Percentiles rank a stretch among this genome's conserved stretches.
These are phyloP conservation scores for Debaryomyces udenii DNA, from an alignment of 1,139 yeast genomes.

Conservation along the genomic window DNA sequence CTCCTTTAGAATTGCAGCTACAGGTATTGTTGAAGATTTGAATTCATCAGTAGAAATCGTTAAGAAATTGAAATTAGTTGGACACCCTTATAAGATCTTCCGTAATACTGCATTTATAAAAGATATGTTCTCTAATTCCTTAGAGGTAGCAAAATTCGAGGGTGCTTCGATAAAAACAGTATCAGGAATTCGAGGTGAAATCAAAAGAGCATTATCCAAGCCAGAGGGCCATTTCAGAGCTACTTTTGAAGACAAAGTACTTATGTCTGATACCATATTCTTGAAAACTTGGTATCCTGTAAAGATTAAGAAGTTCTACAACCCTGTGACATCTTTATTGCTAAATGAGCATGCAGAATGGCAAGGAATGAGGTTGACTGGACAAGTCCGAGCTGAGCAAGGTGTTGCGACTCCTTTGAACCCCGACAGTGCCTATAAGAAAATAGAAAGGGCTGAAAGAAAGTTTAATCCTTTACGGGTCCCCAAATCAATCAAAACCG, in stretches of 20 bases:
- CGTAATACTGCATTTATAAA: conserved; percentile 95
- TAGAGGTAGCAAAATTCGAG: conserved; percentile 97
- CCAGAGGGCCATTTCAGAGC: conserved; percentile 99
- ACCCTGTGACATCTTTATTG: conserved; percentile 91
- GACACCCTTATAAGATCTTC: conserved; percentile 90
- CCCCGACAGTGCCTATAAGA: conserved; percentile 70
- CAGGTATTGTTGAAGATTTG: conserved; percentile 93
- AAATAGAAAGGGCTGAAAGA: conserved; percentile 85
- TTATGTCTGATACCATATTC: conserved; percentile 86
- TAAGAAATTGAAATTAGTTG: conserved; percentile 92
- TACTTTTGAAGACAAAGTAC: conserved; percentile 94
- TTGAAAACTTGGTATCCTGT: conserved; percentile 98
- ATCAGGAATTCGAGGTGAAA: conserved; percentile 96
- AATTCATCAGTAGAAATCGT: conserved; percentile 91
- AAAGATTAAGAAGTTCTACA: conserved; percentile 84
- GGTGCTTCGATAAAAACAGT: conserved; percentile 97
- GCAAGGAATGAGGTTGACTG: conserved; percentile 96
- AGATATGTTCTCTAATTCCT: conserved; percentile 90
- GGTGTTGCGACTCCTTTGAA: conserved; percentile 67
- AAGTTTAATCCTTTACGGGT: conserved; percentile 85
- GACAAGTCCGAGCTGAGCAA: conserved; percentile 83
- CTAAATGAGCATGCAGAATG: conserved; percentile 77
- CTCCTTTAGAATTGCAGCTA: conserved; percentile 94
- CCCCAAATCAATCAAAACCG: conserved; percentile 74
- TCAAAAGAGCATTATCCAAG: conserved; percentile 87